Percentiles rank a stretch among this genome's conserved stretches.
phyloP scores from a whole-genome alignment of 495 filamentous ascomycete species.

The Tuber melanosporum region DNA sequence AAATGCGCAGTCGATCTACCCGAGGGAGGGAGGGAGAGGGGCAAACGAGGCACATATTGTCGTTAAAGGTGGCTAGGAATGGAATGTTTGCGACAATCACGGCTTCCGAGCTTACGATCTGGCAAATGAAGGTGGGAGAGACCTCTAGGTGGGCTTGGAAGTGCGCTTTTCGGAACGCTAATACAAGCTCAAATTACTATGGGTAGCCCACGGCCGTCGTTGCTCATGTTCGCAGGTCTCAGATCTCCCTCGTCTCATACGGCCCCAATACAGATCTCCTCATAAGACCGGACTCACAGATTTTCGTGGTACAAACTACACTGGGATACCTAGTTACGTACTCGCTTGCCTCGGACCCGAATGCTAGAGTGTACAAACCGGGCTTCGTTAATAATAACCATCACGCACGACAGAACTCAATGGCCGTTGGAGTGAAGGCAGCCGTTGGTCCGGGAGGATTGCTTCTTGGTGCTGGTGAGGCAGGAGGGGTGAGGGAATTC shows the following conservation, averaged over 20 bases:
- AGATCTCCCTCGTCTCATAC: constrained; percentile 69
- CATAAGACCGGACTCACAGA: constrained; percentile 83
- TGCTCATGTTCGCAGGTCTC: constrained; percentile 74
- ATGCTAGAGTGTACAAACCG: constrained; percentile 75
- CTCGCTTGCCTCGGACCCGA: constrained; percentile 76
- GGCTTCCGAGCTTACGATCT: constrained; percentile 70
- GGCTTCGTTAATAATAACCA: constrained; percentile 58
- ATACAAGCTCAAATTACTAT: constrained; percentile 30
- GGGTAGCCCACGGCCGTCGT: constrained; percentile 79
- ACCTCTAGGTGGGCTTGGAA: constrained; percentile 37
- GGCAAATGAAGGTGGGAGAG: constrained; percentile 83
- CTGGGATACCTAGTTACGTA: constrained; percentile 91
- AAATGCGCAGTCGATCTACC: constrained; percentile 34
- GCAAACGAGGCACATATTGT: constrained; percentile 58
- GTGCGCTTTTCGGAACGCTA: constrained; percentile 6
- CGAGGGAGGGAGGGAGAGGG: constrained; percentile 27
- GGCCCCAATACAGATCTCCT: constrained; percentile 76
- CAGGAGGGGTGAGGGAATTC: constrained; percentile 74
- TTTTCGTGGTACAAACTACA: constrained; percentile 84
- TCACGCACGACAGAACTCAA: constrained; percentile 68
- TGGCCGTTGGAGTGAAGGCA: constrained; percentile 52
- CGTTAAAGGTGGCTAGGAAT: constrained; percentile 68
- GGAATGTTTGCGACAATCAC: constrained; percentile 91
- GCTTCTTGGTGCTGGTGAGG: constrained; percentile 60
- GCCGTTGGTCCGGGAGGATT: constrained; percentile 53